Evolutionary conservation across 2,329 filamentous ascomycete species (phyloP).

Genomic region (Beauveria rudraprayagi): DNA sequence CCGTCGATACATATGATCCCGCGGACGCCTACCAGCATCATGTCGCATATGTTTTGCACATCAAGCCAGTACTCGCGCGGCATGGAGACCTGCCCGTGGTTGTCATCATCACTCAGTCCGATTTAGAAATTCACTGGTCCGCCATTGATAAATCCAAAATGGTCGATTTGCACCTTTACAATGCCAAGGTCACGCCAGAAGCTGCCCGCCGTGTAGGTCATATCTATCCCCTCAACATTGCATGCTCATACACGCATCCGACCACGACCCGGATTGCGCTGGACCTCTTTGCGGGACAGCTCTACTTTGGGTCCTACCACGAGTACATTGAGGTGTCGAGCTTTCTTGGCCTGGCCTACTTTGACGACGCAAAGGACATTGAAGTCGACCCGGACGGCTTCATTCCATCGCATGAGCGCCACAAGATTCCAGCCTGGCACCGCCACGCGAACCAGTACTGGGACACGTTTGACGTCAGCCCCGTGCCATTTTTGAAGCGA

Average conservation of each 20-base stretch:
- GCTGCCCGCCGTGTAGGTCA: neutral
- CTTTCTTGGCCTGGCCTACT: slow-evolving; percentile 40
- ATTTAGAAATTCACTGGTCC: slow-evolving; percentile 43
- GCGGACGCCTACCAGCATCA: neutral
- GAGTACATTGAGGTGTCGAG: slow-evolving; percentile 48
- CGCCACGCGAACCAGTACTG: neutral
- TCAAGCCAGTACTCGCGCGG: neutral
- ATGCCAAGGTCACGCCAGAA: slow-evolving; percentile 12
- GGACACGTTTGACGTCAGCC: slow-evolving; percentile 22
- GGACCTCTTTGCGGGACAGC: slow-evolving; percentile 60
- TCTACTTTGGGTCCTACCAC: slow-evolving; percentile 47
- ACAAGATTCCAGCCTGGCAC: neutral
- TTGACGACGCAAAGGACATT: slow-evolving; percentile 15
- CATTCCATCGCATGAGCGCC: slow-evolving; percentile 16
- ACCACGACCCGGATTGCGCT: slow-evolving; percentile 32
- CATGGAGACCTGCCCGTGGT: slow-evolving; percentile 17
- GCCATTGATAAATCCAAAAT: slow-evolving; percentile 20
- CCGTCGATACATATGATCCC: neutral
- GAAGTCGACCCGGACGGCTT: slow-evolving; percentile 24
- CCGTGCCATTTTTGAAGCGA: slow-evolving; percentile 29
- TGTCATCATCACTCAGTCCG: slow-evolving; percentile 53
- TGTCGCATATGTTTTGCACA: neutral
- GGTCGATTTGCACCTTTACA: slow-evolving; percentile 39
- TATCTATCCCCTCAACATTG: neutral
- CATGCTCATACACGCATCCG: slow-evolving; percentile 17